These are phyloP conservation scores for Pleurozium schreberi DNA, from an alignment of 225 moss, liverwort and hornwort genomes.

Conservation along the genomic window DNA sequence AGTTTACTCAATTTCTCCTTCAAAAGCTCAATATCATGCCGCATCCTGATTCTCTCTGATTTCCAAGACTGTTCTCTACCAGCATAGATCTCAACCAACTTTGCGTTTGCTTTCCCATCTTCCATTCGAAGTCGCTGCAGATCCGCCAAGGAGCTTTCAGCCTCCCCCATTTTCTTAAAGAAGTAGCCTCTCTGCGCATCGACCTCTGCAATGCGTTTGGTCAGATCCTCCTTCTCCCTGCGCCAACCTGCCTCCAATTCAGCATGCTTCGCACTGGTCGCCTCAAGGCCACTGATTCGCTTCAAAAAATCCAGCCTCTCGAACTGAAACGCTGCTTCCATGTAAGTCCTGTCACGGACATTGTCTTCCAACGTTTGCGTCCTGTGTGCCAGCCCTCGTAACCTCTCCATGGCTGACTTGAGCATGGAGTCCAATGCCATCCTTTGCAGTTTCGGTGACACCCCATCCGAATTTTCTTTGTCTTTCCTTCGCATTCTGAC, in stretches of 20 bases:
- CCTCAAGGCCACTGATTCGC: conserved; percentile 18
- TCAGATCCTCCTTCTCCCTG: conserved; percentile 30
- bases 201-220: conserved; percentile 23
- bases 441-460: conserved; percentile 30
- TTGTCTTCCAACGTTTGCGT: conserved; percentile 32
- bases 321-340: conserved; percentile 42
- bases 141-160: conserved; percentile 14
- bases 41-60: conserved; percentile 21
- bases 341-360: conserved; percentile 21
- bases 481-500: conserved; percentile 25
- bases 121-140: conserved; percentile 40
- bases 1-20: conserved; percentile 16
- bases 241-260: conserved; percentile 16
- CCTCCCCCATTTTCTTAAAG: conserved; percentile 44
- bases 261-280: not conserved
- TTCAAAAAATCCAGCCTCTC: conserved; percentile 38
- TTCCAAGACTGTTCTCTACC: conserved; percentile 45
- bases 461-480: conserved; percentile 18
- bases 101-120: conserved; percentile 43
- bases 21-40: conserved; percentile 30
- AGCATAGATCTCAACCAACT: conserved; percentile 34
- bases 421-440: conserved; percentile 41
- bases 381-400: conserved; percentile 28
- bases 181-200: conserved; percentile 38
- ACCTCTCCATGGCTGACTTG: conserved; percentile 39